Evolutionary conservation across 179 eudicot genomes (phyloP), one percentile per base, ranked within the genome.

Genomic region (Drosera spatulata): DNA sequence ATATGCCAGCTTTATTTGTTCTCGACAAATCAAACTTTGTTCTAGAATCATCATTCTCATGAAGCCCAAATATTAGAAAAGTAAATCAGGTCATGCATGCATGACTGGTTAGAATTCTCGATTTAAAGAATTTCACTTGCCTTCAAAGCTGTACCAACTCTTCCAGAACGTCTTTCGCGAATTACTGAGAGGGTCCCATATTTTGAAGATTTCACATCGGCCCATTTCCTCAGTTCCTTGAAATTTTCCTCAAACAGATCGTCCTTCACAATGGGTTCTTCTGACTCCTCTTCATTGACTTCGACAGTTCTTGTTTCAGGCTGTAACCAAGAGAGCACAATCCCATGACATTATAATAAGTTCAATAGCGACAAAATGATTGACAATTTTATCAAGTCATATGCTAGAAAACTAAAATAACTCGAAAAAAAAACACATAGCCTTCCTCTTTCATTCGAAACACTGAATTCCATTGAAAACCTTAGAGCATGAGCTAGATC

Each of bases 111-210:
- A 37, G 43, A 3, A 7, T 12, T 56, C 11, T 15, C 8, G 43
- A 56, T 41, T 58, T 6, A 10, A 11, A 58, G 5, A 44, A 58
- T 43, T 5, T n/a, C 6, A 63, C 73, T 51, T 73, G 89, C 97
- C 95, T 93, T 93, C 55, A 93, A 82, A 50, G 99, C 96, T 41
- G 85, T 86, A 74, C 99, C 99, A 56, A 78, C 82, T 67, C 93
- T 80, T 43, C 79, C 82, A 70, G 70, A 61, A 58, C 81, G 93
- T 61, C 67, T 81, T 71, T 93, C 99, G 53, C 77, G 85, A 45
- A 83, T 74, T 66, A 93, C 88, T 40, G 68, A 53, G 64, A 89
- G 88, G 42, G 69, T 82, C 41, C 88, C 95, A 67, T 81, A 86
- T 55, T 81, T 86, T 0, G 93, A 74, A 42, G 84, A 75, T 69